Conservation (phyloP, 805 yeast genomes). For the Pichia cephalocereana region DNA sequence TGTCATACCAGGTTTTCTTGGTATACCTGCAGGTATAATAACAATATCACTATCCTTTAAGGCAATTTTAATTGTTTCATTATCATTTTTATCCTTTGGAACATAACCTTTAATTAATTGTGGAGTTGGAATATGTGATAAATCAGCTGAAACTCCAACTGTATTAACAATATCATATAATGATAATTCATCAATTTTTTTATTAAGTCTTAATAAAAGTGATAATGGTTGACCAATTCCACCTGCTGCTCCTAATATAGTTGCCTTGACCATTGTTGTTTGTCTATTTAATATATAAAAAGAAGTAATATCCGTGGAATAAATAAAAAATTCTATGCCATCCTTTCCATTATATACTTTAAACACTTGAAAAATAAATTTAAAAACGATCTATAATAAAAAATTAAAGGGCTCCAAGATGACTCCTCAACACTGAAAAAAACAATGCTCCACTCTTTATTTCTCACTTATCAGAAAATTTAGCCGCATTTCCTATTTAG, state of each 20-base stretch:
- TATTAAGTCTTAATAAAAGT: slow-evolving; percentile 64
- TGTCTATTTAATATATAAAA: too few relatives aligned
- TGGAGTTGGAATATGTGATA: slow-evolving; percentile 57
- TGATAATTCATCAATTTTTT: slow-evolving; percentile 55
- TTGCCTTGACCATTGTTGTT: slow-evolving; percentile 40
- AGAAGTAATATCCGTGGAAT: too few relatives aligned
- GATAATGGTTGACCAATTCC: slow-evolving; percentile 94
- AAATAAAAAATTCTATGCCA: too few relatives aligned
- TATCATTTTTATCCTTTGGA: slow-evolving; percentile 22
- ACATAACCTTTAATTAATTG: slow-evolving; percentile 18
- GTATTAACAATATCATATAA: slow-evolving; percentile 79
- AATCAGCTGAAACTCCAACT: slow-evolving; percentile 85
- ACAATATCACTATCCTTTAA: slow-evolving; percentile 42
- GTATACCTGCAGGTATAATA: slow-evolving; percentile 54
- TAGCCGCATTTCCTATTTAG: too few relatives aligned
- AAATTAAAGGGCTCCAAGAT: too few relatives aligned
- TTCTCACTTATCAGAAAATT: too few relatives aligned
- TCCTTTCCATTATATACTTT: too few relatives aligned
- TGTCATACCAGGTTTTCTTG: slow-evolving; percentile 61
- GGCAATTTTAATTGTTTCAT: slow-evolving; percentile 31
- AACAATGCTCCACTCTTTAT: too few relatives aligned
- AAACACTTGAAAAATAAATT: too few relatives aligned
- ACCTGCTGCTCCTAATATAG: slow-evolving; percentile 87
- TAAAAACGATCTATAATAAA: too few relatives aligned
- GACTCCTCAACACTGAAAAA: too few relatives aligned